A percentile compares a stretch with the other conserved stretches of the same genome.
Conservation (phyloP, 495 filamentous ascomycete genomes). For the Penicillium cosmopolitanum region DNA sequence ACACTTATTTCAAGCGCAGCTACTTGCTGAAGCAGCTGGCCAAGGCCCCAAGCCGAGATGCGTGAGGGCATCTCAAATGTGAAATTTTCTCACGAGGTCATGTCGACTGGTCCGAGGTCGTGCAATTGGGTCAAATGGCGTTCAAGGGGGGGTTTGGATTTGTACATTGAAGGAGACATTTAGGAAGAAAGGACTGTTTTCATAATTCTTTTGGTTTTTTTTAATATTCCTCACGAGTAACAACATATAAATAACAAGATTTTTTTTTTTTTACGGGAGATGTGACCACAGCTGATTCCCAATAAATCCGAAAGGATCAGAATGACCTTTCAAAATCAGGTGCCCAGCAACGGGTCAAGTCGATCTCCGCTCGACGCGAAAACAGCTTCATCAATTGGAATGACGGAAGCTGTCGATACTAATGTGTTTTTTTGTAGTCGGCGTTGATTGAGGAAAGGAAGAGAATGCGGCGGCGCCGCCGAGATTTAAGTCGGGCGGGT, state of each 20-base stretch:
- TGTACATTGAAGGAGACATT: conserved; percentile 25
- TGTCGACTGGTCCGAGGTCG: conserved; percentile 22
- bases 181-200: conserved; percentile 12
- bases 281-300: conserved; percentile 87
- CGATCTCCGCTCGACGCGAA: conserved; percentile 73
- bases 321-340: conserved; percentile 73
- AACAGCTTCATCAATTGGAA: conserved; percentile 58
- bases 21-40: conserved; percentile 76
- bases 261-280: conserved; percentile 6
- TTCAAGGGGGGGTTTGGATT: conserved; percentile 5
- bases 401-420: conserved; percentile 60
- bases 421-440: conserved; percentile 59
- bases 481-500: conserved; percentile 46
- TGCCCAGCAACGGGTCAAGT: conserved; percentile 75
- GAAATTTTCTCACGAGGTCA: conserved; percentile 37
- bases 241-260: conserved; percentile 1
- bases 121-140: conserved; percentile 26
- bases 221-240: conserved; percentile 4
- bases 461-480: conserved; percentile 25
- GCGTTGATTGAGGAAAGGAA: conserved; percentile 51
- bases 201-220: background rate
- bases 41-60: conserved; percentile 35
- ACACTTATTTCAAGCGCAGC: conserved; percentile 95
- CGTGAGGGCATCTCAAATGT: conserved; percentile 23
- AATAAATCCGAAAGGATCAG: conserved; percentile 63